Evolutionary conservation across 2,329 filamentous ascomycete species (phyloP), one percentile per base, ranked within the genome.

Genomic region (Stagonosporopsis chrysanthemi): DNA sequence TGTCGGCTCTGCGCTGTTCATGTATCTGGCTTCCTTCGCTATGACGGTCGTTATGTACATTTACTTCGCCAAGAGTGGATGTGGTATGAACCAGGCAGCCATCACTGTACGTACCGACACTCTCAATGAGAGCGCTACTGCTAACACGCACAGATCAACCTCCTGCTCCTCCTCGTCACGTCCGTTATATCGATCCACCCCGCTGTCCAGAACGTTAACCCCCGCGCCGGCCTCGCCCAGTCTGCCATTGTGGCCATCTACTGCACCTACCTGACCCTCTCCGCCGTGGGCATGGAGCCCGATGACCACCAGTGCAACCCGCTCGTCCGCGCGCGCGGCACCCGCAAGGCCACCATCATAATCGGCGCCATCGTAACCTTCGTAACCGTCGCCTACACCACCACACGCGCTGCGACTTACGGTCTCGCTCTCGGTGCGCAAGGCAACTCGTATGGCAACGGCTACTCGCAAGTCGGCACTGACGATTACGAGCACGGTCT

Each of bases 231-330:
- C 45, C 84, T 99, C 57, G 95, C 95, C n/a, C 95, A 99, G 75
- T 92, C 93, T 39, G 94, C 95, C 61, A 97, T 98, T 86, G 95
- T 99, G 41, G 92, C 93, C 17, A 86, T 97, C 56, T 99, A 99
- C 83, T 99, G 95, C 85, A 98, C 95, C 40, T 99, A 99, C 74
- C 86, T 99, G 52, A 99, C 95, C 65, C 92, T 99, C 88, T 97
- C 93, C 2, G 95, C 95, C 24, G 95, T 99, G 1, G 96, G 92
- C 52, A 98, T 99, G 95, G 94, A 99, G 71, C 95, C 95, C 0
- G 94, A 98, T 76, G 88, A 97, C 80, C 89, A 91, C 68, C 85
- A 91, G 64, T 99, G 95, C 86, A 99, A 99, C 78, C 95, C 95
- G 8, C 84, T 99, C 29, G 83, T 97, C 60, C 88, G 86, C 50